Conservation (phyloP, 495 filamentous ascomycete genomes). For the Penicillium desertorum region DNA sequence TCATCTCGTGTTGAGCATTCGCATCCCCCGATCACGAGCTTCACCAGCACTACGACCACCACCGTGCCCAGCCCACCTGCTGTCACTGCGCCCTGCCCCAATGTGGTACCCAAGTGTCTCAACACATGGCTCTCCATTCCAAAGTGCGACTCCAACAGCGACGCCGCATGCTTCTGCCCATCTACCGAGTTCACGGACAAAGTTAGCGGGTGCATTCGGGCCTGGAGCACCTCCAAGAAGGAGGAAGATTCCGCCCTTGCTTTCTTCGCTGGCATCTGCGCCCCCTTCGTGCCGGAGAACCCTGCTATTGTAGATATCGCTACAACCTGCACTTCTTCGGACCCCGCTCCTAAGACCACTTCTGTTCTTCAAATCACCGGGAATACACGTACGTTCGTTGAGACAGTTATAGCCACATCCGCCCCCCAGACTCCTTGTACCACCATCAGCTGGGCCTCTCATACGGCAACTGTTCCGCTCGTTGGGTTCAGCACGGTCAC, state of each 20-base stretch:
- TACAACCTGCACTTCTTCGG: conserved; percentile 50
- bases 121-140: conserved; percentile 83
- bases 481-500: conserved; percentile 64
- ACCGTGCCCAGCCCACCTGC: conserved; percentile 4
- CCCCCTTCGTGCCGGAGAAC: conserved; percentile 67
- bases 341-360: conserved; percentile 18
- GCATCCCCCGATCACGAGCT: conserved; percentile 22
- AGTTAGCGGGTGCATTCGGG: conserved; percentile 75
- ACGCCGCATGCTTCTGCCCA: conserved; percentile 83
- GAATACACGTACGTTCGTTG: background rate
- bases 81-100: conserved; percentile 53
- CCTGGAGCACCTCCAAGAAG: conserved; percentile 64
- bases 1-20: background rate
- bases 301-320: conserved; percentile 77
- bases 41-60: conserved; percentile 24
- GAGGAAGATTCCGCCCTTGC: conserved; percentile 67
- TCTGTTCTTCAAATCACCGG: conserved; percentile 28
- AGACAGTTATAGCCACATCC: background rate
- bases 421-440: conserved; percentile 50
- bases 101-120: conserved; percentile 80
- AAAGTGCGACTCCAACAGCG: conserved; percentile 81
- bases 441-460: conserved; percentile 59
- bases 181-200: conserved; percentile 70
- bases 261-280: conserved; percentile 91
- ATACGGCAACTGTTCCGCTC: conserved; percentile 68